A percentile compares a stretch with the other conserved stretches of the same genome.
Conservation (phyloP, 2,329 filamentous ascomycete species). For the Fusarium chuoi region DNA sequence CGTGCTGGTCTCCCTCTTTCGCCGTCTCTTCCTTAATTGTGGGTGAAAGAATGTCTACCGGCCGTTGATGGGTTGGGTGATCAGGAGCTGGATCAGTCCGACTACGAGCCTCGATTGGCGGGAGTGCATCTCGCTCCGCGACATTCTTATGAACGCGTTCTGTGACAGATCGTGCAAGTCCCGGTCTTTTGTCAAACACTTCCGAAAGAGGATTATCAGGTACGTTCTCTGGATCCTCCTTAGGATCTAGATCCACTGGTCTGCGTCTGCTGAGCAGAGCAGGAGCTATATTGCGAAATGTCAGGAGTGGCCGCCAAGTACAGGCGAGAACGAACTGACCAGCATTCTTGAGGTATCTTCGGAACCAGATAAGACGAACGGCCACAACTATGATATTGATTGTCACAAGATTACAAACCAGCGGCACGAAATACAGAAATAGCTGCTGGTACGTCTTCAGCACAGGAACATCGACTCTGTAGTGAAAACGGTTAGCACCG, state of each 20-base stretch:
- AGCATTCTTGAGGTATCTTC: conserved; percentile 54
- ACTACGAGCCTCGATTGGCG: conserved; percentile 23
- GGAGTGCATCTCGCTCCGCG: conserved; percentile 4
- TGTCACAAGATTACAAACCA: conserved; percentile 60
- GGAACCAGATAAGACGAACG: conserved; percentile 60
- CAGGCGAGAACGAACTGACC: conserved; percentile 39
- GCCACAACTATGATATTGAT: conserved; percentile 61
- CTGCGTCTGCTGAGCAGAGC: conserved; percentile 18
- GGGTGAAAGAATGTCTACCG: neutral
- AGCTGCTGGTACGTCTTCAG: conserved; percentile 63
- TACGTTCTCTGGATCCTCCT: conserved; percentile 22
- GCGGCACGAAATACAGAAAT: conserved; percentile 60
- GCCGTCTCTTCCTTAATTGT: neutral
- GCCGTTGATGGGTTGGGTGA: neutral
- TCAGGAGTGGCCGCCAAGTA: conserved; percentile 1
- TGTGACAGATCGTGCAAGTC: conserved; percentile 12
- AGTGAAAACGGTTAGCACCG: conserved; percentile 7
- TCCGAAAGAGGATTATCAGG: neutral
- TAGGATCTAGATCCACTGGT: neutral
- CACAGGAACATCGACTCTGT: conserved; percentile 60
- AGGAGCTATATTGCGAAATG: conserved; percentile 13
- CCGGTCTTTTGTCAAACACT: neutral
- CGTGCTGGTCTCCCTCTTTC: neutral
- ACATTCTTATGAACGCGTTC: conserved; percentile 2
- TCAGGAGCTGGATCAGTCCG: conserved; percentile 21